phyloP scores from a whole-genome alignment of 768 basidiomycete species.

The Pisolithus albus region DNA sequence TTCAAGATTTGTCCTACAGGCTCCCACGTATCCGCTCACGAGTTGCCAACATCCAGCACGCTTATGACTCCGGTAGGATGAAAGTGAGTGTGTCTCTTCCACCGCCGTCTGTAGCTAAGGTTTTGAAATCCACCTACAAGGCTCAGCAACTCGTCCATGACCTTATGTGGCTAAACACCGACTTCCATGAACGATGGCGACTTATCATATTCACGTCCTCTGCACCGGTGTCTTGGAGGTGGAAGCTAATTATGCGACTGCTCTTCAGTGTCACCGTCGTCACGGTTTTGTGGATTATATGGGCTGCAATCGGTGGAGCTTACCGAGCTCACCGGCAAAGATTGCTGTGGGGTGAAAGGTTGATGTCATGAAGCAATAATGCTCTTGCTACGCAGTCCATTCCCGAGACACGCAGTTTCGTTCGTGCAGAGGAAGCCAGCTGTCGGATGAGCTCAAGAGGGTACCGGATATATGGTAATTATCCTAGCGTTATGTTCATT shows the following conservation, averaged over 20 bases:
- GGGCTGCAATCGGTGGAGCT: constrained; percentile 57
- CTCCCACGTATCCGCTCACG: constrained; percentile 59
- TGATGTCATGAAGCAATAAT: constrained; percentile 51
- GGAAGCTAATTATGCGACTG: constrained; percentile 58
- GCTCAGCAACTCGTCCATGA: constrained; percentile 58
- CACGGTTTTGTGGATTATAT: constrained; percentile 52
- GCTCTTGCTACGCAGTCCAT: not conserved
- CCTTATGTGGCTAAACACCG: constrained; percentile 71
- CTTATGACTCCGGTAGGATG: constrained; percentile 64
- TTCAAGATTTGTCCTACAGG: constrained; percentile 49
- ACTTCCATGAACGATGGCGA: constrained; percentile 71
- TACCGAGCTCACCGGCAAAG: constrained; percentile 69
- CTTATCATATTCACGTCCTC: constrained; percentile 65
- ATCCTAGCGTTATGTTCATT: no score
- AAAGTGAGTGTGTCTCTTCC: constrained; percentile 39
- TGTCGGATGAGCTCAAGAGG: no score
- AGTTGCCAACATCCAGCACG: constrained; percentile 52
- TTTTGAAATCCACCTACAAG: constrained; percentile 28
- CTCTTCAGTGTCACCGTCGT: constrained; percentile 53
- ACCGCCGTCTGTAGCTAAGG: not conserved
- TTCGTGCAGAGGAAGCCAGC: no score
- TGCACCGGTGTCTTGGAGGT: constrained; percentile 66
- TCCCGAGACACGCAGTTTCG: no score
- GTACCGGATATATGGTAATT: no score
- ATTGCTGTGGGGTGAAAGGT: constrained; percentile 72